A percentile compares a stretch with the other conserved stretches of the same genome.
Conservation (phyloP, 106 monocot genomes). For the Alisma plantagoaquatica region DNA sequence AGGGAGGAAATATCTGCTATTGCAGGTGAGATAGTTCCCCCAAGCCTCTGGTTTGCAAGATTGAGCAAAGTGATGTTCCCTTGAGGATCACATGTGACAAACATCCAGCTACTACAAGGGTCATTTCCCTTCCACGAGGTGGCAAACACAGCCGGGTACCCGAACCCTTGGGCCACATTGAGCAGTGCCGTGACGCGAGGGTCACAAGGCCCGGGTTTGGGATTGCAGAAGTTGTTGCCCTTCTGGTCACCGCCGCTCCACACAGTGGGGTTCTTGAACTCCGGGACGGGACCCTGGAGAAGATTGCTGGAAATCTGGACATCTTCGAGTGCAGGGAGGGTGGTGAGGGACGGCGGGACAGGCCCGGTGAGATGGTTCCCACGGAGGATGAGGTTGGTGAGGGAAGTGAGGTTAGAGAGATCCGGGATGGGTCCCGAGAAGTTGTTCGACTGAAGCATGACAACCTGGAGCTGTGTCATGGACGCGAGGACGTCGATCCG, state of each 20-base stretch:
- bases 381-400: constrained; percentile 44
- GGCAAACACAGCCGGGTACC: constrained; percentile 47
- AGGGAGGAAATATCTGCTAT: constrained; percentile 40
- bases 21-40: constrained; percentile 44
- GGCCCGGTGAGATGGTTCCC: constrained; percentile 71
- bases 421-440: constrained; percentile 87
- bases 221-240: constrained; percentile 65
- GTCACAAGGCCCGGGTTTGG: constrained; percentile 39
- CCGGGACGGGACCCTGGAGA: constrained; percentile 69
- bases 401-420: constrained; percentile 42
- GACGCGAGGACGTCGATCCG: constrained; percentile 42
- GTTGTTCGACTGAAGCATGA: constrained; percentile 67
- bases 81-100: constrained; percentile 35
- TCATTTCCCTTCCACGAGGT: constrained; percentile 63
- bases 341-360: constrained; percentile 39
- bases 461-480: constrained; percentile 33
- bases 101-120: constrained; percentile 54
- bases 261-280: constrained; percentile 17
- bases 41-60: constrained; percentile 40
- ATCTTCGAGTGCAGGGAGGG: constrained; percentile 19
- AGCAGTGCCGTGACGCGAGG: constrained; percentile 37
- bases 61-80: constrained; percentile 40
- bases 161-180: constrained; percentile 53
- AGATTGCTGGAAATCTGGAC: constrained; percentile 59
- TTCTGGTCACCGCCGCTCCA: constrained; percentile 22